phyloP scores from a whole-genome alignment of 1,284 basidiomycete species.

The Puccinia triticina region DNA sequence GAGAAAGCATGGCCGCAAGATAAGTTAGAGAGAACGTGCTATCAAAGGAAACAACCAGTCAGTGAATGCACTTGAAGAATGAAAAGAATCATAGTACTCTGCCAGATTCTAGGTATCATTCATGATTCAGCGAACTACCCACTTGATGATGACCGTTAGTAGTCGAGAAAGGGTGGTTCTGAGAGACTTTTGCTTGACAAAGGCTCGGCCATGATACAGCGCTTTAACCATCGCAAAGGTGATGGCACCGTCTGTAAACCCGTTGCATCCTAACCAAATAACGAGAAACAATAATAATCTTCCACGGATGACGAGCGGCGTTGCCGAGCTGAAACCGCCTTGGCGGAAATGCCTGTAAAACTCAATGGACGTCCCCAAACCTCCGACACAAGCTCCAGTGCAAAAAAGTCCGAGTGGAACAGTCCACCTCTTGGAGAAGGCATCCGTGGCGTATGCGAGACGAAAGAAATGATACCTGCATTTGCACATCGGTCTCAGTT shows the following conservation, averaged over 20 bases:
- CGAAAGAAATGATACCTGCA: slow-evolving; percentile 19
- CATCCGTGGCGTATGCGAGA: slow-evolving; percentile 22
- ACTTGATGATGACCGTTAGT: slow-evolving; percentile 10
- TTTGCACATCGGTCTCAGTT: background rate
- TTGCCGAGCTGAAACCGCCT: background rate
- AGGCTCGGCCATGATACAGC: slow-evolving; percentile 10
- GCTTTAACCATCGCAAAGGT: slow-evolving; percentile 8
- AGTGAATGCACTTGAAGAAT: background rate
- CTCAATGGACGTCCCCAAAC: slow-evolving; percentile 11
- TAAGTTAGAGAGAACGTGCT: slow-evolving; percentile 26
- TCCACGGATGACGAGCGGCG: background rate
- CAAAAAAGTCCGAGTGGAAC: background rate
- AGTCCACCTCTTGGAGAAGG: slow-evolving; percentile 4
- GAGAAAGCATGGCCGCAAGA: slow-evolving; percentile 13
- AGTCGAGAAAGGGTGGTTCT: slow-evolving; percentile 2
- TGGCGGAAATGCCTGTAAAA: background rate
- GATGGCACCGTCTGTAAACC: slow-evolving; percentile 10
- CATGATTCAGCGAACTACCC: background rate
- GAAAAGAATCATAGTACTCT: background rate
- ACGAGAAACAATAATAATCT: background rate
- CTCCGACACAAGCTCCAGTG: background rate
- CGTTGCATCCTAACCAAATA: slow-evolving; percentile 14
- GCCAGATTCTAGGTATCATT: background rate
- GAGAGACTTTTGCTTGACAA: background rate
- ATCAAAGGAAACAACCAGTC: background rate